phyloP scores from a whole-genome alignment of 139 green algal genomes.

The Closterium sp. region DNA sequence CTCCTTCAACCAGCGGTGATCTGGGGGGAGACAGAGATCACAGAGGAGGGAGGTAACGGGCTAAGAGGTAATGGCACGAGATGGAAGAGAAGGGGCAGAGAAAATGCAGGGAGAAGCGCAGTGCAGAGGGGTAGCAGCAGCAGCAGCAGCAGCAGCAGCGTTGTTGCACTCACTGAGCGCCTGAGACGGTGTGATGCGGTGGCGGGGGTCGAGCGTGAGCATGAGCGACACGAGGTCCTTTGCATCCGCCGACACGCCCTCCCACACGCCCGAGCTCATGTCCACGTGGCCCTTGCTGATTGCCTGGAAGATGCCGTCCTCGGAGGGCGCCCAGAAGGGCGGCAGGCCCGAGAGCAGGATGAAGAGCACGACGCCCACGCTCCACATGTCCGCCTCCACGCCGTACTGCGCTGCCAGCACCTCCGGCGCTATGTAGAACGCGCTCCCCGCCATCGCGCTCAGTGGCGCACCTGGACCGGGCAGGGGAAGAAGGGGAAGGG shows the following conservation, averaged over 20 bases:
- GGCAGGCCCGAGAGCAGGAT: constrained; percentile 43
- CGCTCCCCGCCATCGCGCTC: background rate
- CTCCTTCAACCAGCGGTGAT: background rate
- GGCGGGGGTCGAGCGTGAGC: background rate
- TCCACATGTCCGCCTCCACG: constrained; percentile 53
- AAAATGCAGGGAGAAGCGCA: background rate
- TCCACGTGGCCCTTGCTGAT: background rate
- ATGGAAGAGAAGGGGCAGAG: background rate
- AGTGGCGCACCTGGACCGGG: background rate
- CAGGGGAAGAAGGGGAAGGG: too few relatives aligned
- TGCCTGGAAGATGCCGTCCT: constrained; percentile 8
- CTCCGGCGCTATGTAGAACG: constrained; percentile 49
- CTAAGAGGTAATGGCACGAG: background rate
- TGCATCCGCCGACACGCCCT: background rate
- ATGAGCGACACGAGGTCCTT: background rate
- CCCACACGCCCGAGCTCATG: background rate
- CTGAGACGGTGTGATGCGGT: background rate
- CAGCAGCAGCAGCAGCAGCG: background rate
- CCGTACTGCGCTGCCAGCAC: constrained; percentile 36
- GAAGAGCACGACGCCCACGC: constrained; percentile 52
- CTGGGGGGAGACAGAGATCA: background rate
- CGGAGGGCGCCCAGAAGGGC: constrained; percentile 51
- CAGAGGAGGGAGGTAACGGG: background rate
- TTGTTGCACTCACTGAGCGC: background rate
- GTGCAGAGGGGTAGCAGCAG: background rate